Evolutionary conservation across 2,329 filamentous ascomycete genomes (phyloP), one percentile per base, ranked within the genome.

Genomic region (Colletotrichum salicis): DNA sequence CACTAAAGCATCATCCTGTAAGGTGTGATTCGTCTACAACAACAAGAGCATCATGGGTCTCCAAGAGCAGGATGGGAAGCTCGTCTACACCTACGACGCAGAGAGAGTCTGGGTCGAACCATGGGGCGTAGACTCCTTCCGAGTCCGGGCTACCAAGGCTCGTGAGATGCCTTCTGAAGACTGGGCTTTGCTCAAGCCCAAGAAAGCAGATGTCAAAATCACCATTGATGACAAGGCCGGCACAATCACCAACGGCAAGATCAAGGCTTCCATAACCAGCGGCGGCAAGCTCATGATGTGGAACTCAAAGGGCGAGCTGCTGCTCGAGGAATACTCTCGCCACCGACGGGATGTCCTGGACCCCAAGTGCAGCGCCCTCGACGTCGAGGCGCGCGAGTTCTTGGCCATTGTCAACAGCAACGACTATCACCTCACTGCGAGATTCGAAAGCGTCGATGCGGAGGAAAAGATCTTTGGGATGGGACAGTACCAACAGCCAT

Each of bases 401-500:
- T 82, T 82, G 61, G 84, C 87, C 0, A 84, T 86, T 12, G 78
- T 82, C 1, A 87, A 87, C 6, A 81, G 82, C 5, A 83, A 84
- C 67, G 67, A 70, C 67, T 90, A 87, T 75, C 84, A 88, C 60
- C 80, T 91, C 11, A 90, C 88, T 1, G 81, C 86, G 67, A 82
- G 89, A 0, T 84, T 91, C 55, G 89, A 91, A 76, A 86, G 86
- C 4, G 76, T 88, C 73, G 76, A 85, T 65, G 78, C 80, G 0
- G 81, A 86, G 33, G 89, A 91, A 78, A 88, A 86, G 76, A 86
- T 91, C 13, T 91, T 85, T 74, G 89, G 89, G 15, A 91, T 91
- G 89, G 89, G 89, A 0, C 89, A 91, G 78, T 91, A 91, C 73
- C 89, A 91, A 76, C 89, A 91, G 74, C 86, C 87, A 0, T 84